Conservation (phyloP, 352 stramenopile species). For the Globisporangium acanthophoron region DNA sequence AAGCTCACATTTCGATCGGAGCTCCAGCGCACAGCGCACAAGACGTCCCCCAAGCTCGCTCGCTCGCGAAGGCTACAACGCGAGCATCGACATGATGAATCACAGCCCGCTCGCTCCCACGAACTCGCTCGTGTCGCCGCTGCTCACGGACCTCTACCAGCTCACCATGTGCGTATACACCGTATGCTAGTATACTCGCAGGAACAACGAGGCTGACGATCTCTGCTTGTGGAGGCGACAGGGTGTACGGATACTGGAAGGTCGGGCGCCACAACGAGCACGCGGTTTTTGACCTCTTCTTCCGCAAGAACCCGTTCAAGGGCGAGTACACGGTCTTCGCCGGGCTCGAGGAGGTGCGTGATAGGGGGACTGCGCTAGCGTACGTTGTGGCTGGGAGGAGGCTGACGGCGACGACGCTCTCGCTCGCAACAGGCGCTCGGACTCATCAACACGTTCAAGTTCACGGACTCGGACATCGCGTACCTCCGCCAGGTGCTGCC, state of each 20-base stretch:
- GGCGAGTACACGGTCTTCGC: slow-evolving; percentile 96
- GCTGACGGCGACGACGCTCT: not conserved
- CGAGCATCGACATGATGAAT: slow-evolving; percentile 23
- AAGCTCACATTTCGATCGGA: not conserved
- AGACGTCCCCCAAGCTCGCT: not conserved
- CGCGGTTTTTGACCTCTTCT: slow-evolving; percentile 96
- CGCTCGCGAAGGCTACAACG: too few species aligned
- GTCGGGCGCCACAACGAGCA: slow-evolving; percentile 90
- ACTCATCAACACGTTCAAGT: slow-evolving; percentile 93
- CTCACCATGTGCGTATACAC: slow-evolving; percentile 74
- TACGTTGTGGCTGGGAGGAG: too few species aligned
- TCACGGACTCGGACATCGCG: slow-evolving; percentile 90
- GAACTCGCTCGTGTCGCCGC: slow-evolving; percentile 93
- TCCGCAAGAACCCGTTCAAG: slow-evolving; percentile 99
- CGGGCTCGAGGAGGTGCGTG: slow-evolving; percentile 78
- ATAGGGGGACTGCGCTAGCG: not conserved
- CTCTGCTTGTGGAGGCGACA: slow-evolving; percentile 26
- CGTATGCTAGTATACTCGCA: too few species aligned
- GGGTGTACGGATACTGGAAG: slow-evolving; percentile 99
- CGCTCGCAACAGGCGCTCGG: slow-evolving; percentile 41
- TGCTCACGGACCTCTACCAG: slow-evolving; percentile 99
- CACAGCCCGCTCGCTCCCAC: slow-evolving; percentile 57
- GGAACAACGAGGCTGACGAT: too few species aligned
- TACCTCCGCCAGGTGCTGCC: slow-evolving; percentile 90
- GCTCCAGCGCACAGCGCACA: not conserved